Conservation (phyloP, 306 rosid species). For the Cicer chorassanicum region DNA sequence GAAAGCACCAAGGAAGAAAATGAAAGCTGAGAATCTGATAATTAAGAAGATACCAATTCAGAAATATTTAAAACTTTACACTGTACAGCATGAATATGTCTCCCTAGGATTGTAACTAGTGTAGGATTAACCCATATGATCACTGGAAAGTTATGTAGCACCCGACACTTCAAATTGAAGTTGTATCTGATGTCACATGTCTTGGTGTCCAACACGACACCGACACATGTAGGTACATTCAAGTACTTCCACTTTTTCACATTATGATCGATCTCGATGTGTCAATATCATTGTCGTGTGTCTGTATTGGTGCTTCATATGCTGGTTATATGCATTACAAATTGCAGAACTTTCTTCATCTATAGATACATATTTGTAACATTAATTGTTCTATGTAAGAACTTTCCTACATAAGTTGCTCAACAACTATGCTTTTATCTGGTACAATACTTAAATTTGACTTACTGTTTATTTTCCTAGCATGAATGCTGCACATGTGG, state of each 20-base stretch:
- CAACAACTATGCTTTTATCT: conserved; percentile 27
- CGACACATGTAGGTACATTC: too few species aligned
- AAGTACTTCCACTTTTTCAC: too few species aligned
- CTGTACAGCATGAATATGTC: conserved; percentile 46
- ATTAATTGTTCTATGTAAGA: not conserved
- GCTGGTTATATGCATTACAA: conserved; percentile 39
- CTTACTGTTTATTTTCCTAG: not conserved
- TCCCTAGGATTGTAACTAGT: conserved; percentile 47
- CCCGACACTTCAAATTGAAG: too few species aligned
- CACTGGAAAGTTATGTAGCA: conserved; percentile 19
- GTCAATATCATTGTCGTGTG: too few species aligned
- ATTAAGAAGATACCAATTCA: conserved; percentile 47
- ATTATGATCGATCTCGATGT: too few species aligned
- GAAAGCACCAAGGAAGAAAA: conserved; percentile 52
- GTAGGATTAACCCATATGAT: conserved; percentile 58
- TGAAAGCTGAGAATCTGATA: conserved; percentile 51
- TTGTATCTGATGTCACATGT: too few species aligned
- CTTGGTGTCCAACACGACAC: too few species aligned
- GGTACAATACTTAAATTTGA: conserved; percentile 9
- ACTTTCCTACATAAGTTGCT: conserved; percentile 15
- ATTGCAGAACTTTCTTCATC: conserved; percentile 25
- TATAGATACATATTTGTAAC: conserved; percentile 26
- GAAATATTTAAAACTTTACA: conserved; percentile 34
- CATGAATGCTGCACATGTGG: not conserved
- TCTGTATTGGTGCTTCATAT: not conserved